Conservation (phyloP, 139 green algal species). For the Medakamo hakoo region DNA sequence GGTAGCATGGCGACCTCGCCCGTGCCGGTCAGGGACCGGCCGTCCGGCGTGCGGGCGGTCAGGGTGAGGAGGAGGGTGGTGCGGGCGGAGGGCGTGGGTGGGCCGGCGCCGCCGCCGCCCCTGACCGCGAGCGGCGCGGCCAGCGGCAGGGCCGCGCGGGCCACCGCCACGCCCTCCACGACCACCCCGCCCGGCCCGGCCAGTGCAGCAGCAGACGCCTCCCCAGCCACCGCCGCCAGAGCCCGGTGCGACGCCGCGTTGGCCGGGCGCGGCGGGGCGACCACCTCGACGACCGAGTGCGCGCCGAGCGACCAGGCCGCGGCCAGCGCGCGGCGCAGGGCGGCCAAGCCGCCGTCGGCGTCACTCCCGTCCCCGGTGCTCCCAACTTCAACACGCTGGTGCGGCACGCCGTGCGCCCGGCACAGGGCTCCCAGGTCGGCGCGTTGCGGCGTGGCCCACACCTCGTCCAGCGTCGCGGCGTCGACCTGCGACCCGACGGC, state of each 20-base stretch:
- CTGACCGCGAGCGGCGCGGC: slow-evolving; percentile 33
- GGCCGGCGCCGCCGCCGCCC: neutral
- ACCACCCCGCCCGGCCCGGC: slow-evolving; percentile 1
- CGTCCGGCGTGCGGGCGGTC: neutral
- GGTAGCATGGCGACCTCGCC: slow-evolving; percentile 72
- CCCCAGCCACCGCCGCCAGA: slow-evolving; percentile 30
- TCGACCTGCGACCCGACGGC: no score
- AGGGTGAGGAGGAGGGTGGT: slow-evolving; percentile 30
- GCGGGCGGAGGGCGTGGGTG: slow-evolving; percentile 21
- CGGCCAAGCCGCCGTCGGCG: slow-evolving; percentile 13
- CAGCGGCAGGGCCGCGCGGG: slow-evolving; percentile 29
- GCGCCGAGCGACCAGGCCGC: slow-evolving; percentile 55
- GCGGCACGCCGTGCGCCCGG: slow-evolving; percentile 54
- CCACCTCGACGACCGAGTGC: slow-evolving; percentile 75
- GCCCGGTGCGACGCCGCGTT: slow-evolving; percentile 60
- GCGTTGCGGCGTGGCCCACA: slow-evolving; percentile 85
- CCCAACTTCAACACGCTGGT: no score
- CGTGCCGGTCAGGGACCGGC: slow-evolving; percentile 18
- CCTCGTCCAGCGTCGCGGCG: slow-evolving; percentile 44
- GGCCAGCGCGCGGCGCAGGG: slow-evolving; percentile 45
- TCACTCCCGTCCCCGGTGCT: no score
- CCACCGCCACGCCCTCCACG: neutral
- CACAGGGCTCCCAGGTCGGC: slow-evolving; percentile 68
- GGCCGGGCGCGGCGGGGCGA: slow-evolving; percentile 26
- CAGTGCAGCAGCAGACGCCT: slow-evolving; percentile 5